phyloP scores from a whole-genome alignment of 2,329 filamentous ascomycete genomes.

The Sphaerulina musiva region DNA sequence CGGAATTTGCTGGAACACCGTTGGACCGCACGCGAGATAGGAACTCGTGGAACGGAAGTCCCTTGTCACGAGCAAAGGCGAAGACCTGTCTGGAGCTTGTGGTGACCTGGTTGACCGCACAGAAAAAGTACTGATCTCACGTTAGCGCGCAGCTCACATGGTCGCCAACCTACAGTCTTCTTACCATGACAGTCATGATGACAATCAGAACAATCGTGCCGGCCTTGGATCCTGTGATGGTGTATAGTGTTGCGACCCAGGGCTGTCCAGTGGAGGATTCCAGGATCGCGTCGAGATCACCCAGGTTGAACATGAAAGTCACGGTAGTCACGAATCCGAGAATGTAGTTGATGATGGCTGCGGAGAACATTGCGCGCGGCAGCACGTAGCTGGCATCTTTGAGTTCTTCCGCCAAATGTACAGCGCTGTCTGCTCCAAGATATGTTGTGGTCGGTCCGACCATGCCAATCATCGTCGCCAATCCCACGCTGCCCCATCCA shows the following conservation, averaged over 20 bases:
- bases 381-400: slow-evolving; percentile 28
- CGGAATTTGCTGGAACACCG: slow-evolving; percentile 28
- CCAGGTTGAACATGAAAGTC: slow-evolving; percentile 29
- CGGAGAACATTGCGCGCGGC: slow-evolving; percentile 30
- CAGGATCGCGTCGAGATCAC: slow-evolving; percentile 21
- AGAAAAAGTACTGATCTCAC: slow-evolving; percentile 21
- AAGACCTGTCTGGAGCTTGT: slow-evolving; percentile 28
- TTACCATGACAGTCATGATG: slow-evolving; percentile 24
- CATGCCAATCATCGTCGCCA: slow-evolving; percentile 27
- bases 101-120: slow-evolving; percentile 28
- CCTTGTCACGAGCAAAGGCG: slow-evolving; percentile 29
- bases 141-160: neutral
- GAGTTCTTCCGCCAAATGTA: slow-evolving; percentile 34
- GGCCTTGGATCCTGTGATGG: slow-evolving; percentile 23
- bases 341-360: slow-evolving; percentile 29
- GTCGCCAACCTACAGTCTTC: neutral
- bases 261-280: slow-evolving; percentile 23
- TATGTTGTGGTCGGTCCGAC: slow-evolving; percentile 34
- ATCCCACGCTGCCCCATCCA: slow-evolving; percentile 23
- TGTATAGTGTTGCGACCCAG: slow-evolving; percentile 24
- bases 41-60: slow-evolving; percentile 27
- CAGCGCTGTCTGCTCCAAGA: slow-evolving; percentile 35
- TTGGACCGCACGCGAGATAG: slow-evolving; percentile 23
- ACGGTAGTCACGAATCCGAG: slow-evolving; percentile 28
- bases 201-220: slow-evolving; percentile 24